A percentile compares a stretch with the other conserved stretches of the same genome.
phyloP scores from a whole-genome alignment of 805 yeast species.

The Ogataea ramenticola region DNA sequence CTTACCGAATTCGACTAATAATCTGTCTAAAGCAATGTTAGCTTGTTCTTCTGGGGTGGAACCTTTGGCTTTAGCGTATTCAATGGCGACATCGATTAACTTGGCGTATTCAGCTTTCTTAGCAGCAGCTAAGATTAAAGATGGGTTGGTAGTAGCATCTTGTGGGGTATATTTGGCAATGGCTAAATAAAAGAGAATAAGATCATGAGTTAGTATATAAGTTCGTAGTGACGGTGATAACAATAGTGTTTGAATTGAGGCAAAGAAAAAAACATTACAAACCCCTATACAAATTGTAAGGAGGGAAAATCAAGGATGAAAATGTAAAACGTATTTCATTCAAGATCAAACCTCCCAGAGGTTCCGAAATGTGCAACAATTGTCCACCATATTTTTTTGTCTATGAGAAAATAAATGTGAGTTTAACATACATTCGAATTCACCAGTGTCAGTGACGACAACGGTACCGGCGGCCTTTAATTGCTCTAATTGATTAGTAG shows the following conservation, averaged over 20 bases:
- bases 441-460: constrained; percentile 98
- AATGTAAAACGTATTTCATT: too few species aligned
- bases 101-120: constrained; percentile 84
- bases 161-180: constrained; percentile 98
- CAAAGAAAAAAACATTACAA: too few species aligned
- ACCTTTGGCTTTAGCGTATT: constrained; percentile 67
- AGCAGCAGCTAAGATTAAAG: constrained; percentile 92
- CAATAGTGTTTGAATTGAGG: too few species aligned
- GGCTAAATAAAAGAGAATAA: constrained; percentile 22
- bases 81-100: constrained; percentile 86
- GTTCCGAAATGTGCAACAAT: not conserved
- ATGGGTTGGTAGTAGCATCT: constrained; percentile 99
- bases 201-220: not conserved
- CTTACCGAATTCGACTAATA: constrained; percentile 93
- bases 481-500: constrained; percentile 74
- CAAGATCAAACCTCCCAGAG: not conserved
- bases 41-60: constrained; percentile 61
- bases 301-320: too few species aligned
- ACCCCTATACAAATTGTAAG: too few species aligned
- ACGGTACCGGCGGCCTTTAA: constrained; percentile 92
- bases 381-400: too few species aligned
- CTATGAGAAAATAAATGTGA: not conserved
- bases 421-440: constrained; percentile 64
- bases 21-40: constrained; percentile 77
- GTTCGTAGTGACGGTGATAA: too few species aligned